Conservation (phyloP, 371 early-diverging fungal genomes). For the Saksenaea oblongispora region DNA sequence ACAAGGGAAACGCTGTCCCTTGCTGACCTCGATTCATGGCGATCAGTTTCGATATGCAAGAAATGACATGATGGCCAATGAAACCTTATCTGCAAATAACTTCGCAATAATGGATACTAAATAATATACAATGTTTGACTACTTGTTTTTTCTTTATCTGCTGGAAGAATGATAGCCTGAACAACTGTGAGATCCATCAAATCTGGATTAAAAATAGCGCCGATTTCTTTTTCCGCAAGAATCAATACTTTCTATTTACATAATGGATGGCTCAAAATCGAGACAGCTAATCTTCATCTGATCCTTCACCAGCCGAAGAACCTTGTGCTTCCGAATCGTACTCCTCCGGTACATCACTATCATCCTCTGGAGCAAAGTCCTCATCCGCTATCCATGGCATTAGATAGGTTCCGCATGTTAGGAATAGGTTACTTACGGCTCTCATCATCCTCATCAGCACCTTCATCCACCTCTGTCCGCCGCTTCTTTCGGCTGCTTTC, state of each 20-base stretch:
- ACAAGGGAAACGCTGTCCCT: too few species aligned
- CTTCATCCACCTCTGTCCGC: conserved; percentile 38
- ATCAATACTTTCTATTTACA: background rate
- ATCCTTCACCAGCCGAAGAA: conserved; percentile 34
- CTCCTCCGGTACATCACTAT: conserved; percentile 90
- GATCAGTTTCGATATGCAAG: too few species aligned
- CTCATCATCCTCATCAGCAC: conserved; percentile 66
- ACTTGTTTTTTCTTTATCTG: too few species aligned
- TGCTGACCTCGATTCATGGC: too few species aligned
- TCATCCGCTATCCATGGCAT: conserved; percentile 69
- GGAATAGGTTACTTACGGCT: conserved; percentile 46
- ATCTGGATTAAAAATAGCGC: background rate
- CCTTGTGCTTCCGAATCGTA: conserved; percentile 77
- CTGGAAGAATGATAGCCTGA: too few species aligned
- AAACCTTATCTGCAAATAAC: too few species aligned
- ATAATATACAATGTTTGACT: too few species aligned
- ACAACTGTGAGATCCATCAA: background rate
- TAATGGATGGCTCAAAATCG: background rate
- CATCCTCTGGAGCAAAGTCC: conserved; percentile 86
- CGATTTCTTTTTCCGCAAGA: background rate
- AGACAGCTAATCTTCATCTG: conserved; percentile 33
- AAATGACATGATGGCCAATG: too few species aligned
- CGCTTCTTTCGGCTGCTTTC: conserved; percentile 50
- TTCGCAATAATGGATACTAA: too few species aligned
- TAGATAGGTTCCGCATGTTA: background rate